phyloP scores from a whole-genome alignment of 305 asterid genomes.

The Nicotiana rustica region DNA sequence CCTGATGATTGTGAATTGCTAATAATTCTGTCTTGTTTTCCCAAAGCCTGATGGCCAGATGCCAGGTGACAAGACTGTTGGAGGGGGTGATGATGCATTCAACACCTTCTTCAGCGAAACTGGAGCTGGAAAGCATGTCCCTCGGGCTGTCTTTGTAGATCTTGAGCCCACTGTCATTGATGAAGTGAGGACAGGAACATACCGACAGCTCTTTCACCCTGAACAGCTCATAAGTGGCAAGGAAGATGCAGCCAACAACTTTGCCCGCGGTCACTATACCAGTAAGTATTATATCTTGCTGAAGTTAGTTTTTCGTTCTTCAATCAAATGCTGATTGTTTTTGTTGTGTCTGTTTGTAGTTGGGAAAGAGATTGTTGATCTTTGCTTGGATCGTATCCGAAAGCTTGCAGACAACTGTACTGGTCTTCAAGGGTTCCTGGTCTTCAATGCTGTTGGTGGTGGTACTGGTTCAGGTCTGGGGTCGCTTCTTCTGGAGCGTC shows the following conservation, averaged over 20 bases:
- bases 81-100: slow-evolving; percentile 57
- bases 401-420: slow-evolving; percentile 57
- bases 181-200: slow-evolving; percentile 53
- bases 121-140: slow-evolving; percentile 56
- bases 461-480: slow-evolving; percentile 56
- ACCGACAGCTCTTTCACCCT: slow-evolving; percentile 52
- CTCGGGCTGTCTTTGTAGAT: slow-evolving; percentile 55
- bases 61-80: slow-evolving; percentile 51
- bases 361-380: slow-evolving; percentile 55
- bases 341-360: slow-evolving; percentile 36
- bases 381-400: slow-evolving; percentile 49
- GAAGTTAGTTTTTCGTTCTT: background rate
- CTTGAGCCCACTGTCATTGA: slow-evolving; percentile 55
- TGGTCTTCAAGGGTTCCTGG: slow-evolving; percentile 51
- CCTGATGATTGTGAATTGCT: background rate
- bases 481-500: slow-evolving; percentile 50
- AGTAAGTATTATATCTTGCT: slow-evolving; percentile 35
- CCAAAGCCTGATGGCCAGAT: slow-evolving; percentile 51
- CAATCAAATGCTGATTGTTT: background rate
- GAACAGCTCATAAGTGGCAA: slow-evolving; percentile 54
- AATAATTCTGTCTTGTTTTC: background rate
- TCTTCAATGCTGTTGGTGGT: slow-evolving; percentile 53
- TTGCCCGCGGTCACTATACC: slow-evolving; percentile 53
- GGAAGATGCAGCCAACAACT: slow-evolving; percentile 55
- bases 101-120: slow-evolving; percentile 56